A percentile compares a stretch with the other conserved stretches of the same genome.
phyloP scores from a whole-genome alignment of 2,329 filamentous ascomycete genomes.

The Claviceps capensis region DNA sequence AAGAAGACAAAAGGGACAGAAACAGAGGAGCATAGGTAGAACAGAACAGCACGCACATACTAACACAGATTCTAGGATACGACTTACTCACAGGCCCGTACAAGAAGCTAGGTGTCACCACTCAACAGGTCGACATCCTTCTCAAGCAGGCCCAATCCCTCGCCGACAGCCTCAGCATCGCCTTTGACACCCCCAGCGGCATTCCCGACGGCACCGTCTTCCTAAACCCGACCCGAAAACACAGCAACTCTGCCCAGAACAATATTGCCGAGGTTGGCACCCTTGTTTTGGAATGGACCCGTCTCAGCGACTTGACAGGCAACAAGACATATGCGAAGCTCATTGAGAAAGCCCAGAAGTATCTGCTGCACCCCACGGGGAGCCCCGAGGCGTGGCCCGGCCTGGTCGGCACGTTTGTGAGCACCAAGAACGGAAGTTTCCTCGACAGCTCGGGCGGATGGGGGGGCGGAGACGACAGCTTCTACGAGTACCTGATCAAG shows the following conservation, averaged over 20 bases:
- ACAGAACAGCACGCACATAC: not conserved
- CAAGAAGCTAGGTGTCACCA: conserved; percentile 29
- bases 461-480: conserved; percentile 65
- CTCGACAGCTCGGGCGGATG: conserved; percentile 56
- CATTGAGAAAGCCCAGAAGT: conserved; percentile 51
- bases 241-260: conserved; percentile 42
- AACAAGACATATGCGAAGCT: conserved; percentile 52
- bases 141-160: conserved; percentile 54
- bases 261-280: conserved; percentile 67
- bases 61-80: conserved; percentile 31
- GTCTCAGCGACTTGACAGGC: conserved; percentile 60
- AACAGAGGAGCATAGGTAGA: not conserved
- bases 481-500: conserved; percentile 85
- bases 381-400: conserved; percentile 61
- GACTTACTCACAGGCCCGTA: conserved; percentile 60
- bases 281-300: conserved; percentile 73
- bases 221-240: conserved; percentile 37
- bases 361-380: conserved; percentile 49
- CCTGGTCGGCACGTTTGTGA: conserved; percentile 54
- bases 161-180: conserved; percentile 59
- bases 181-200: conserved; percentile 64
- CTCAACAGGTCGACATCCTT: conserved; percentile 39
- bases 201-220: conserved; percentile 58
- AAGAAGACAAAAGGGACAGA: too few species aligned
- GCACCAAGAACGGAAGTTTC: conserved; percentile 53